These are phyloP conservation scores for Clausena lansium DNA, from an alignment of 345 rosid genomes.

Conservation along the genomic window DNA sequence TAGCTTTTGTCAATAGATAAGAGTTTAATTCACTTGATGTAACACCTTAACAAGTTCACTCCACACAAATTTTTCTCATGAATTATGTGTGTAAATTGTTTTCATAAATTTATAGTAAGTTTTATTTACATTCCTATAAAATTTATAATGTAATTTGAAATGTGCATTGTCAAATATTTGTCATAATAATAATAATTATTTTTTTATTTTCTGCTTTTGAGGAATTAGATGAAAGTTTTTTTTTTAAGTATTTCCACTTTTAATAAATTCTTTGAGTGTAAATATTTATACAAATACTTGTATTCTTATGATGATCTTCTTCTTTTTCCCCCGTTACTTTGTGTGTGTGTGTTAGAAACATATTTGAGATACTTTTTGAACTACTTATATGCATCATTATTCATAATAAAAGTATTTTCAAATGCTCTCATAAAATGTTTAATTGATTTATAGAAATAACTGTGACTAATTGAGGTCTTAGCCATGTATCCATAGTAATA, in stretches of 20 bases:
- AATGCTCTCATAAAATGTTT: not conserved
- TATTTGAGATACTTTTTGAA: too few relatives aligned
- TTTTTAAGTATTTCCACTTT: too few relatives aligned
- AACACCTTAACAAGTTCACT: not conserved
- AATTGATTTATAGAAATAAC: not conserved
- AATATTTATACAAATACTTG: not conserved
- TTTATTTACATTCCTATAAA: too few relatives aligned
- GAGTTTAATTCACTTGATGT: not conserved
- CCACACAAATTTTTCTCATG: too few relatives aligned
- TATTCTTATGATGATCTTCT: not conserved
- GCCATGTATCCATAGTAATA: not conserved
- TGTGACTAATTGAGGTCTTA: not conserved
- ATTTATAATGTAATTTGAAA: not conserved
- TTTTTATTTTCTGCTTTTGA: not conserved
- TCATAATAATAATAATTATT: not conserved
- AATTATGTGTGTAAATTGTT: too few relatives aligned
- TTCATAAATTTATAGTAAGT: not conserved
- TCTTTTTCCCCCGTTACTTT: too few relatives aligned
- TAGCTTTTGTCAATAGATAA: too few relatives aligned
- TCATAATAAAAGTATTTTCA: too few relatives aligned
- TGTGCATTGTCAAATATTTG: not conserved
- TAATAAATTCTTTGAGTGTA: too few relatives aligned
- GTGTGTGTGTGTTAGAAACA: too few relatives aligned
- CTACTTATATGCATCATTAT: not conserved
- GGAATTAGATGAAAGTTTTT: not conserved